Conservation (phyloP, 148 eudicot species). For the Limonium bicolor region DNA sequence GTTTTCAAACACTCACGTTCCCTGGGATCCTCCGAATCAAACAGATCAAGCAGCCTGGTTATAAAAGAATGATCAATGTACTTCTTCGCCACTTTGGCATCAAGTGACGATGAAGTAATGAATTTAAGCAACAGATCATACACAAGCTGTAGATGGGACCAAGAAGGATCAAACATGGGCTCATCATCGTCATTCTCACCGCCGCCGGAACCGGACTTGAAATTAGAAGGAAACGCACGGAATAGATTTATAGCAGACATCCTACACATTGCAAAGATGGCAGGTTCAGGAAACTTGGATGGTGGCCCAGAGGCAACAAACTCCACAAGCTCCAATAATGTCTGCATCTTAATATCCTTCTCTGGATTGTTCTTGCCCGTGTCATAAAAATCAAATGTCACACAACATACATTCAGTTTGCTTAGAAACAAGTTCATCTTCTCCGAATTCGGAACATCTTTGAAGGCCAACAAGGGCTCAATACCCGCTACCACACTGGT, state of each 20-base stretch:
- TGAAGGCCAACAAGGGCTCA: slow-evolving; percentile 68
- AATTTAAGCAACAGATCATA: slow-evolving; percentile 75
- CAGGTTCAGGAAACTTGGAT: slow-evolving; percentile 57
- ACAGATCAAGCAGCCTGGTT: slow-evolving; percentile 54
- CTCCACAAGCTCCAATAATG: slow-evolving; percentile 64
- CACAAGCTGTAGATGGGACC: slow-evolving; percentile 77
- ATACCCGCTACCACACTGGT: slow-evolving; percentile 53
- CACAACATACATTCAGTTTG: slow-evolving; percentile 80
- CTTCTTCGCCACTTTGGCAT: slow-evolving; percentile 77
- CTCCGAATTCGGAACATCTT: slow-evolving; percentile 68
- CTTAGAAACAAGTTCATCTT: slow-evolving; percentile 75
- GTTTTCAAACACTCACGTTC: slow-evolving; percentile 81
- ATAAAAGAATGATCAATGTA: slow-evolving; percentile 70
- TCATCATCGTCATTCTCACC: slow-evolving; percentile 69
- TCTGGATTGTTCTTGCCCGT: slow-evolving; percentile 39
- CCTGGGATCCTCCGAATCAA: slow-evolving; percentile 92
- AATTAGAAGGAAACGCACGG: slow-evolving; percentile 70
- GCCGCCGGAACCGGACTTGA: slow-evolving; percentile 21
- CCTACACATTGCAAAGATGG: slow-evolving; percentile 67
- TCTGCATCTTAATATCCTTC: slow-evolving; percentile 60
- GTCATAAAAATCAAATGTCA: slow-evolving; percentile 62
- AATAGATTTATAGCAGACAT: slow-evolving; percentile 80
- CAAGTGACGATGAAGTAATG: slow-evolving; percentile 61
- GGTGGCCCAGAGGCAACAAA: slow-evolving; percentile 49
- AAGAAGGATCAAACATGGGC: slow-evolving; percentile 82